These are phyloP conservation scores for Phaeosphaeriaceae sp. DNA, from an alignment of 2,329 filamentous ascomycete genomes.

Conservation along the genomic window DNA sequence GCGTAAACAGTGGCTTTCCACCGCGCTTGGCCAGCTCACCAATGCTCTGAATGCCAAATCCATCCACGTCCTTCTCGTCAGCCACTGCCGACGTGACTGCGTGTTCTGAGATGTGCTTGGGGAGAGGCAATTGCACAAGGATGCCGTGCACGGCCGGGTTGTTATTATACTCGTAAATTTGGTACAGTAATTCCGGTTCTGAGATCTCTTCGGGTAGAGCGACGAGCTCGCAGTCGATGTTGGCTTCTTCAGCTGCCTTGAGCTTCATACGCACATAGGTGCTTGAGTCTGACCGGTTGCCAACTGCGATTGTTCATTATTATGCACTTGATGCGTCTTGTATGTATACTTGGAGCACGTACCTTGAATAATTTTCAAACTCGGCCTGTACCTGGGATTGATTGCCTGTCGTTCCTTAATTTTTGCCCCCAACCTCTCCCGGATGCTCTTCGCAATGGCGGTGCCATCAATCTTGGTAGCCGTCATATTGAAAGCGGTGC, in stretches of 20 bases:
- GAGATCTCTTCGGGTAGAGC: slow-evolving; percentile 82
- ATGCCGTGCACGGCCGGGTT: slow-evolving; percentile 87
- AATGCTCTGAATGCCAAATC: slow-evolving; percentile 92
- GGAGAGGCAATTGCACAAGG: slow-evolving; percentile 90
- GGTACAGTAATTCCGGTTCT: slow-evolving; percentile 84
- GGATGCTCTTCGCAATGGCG: slow-evolving; percentile 89
- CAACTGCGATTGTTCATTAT: slow-evolving; percentile 64
- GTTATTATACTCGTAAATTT: slow-evolving; percentile 83
- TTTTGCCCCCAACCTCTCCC: slow-evolving; percentile 78
- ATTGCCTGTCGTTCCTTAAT: slow-evolving; percentile 80
- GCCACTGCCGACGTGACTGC: slow-evolving; percentile 86
- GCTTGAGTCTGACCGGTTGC: slow-evolving; percentile 88
- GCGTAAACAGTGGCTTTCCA: slow-evolving; percentile 85
- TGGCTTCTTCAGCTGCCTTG: slow-evolving; percentile 94
- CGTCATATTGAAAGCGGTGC: slow-evolving; percentile 71
- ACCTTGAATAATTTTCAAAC: slow-evolving; percentile 95
- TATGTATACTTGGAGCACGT: slow-evolving; percentile 35
- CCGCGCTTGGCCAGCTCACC: slow-evolving; percentile 96
- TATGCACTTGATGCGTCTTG: slow-evolving; percentile 1
- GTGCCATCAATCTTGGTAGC: slow-evolving; percentile 95
- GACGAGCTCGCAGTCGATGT: slow-evolving; percentile 85
- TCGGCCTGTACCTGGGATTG: slow-evolving; percentile 88
- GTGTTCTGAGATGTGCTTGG: slow-evolving; percentile 89
- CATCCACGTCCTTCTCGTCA: slow-evolving; percentile 96
- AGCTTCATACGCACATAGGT: slow-evolving; percentile 99